phyloP scores from a whole-genome alignment of 2,329 filamentous ascomycete species.

The Colletotrichum tabaci region DNA sequence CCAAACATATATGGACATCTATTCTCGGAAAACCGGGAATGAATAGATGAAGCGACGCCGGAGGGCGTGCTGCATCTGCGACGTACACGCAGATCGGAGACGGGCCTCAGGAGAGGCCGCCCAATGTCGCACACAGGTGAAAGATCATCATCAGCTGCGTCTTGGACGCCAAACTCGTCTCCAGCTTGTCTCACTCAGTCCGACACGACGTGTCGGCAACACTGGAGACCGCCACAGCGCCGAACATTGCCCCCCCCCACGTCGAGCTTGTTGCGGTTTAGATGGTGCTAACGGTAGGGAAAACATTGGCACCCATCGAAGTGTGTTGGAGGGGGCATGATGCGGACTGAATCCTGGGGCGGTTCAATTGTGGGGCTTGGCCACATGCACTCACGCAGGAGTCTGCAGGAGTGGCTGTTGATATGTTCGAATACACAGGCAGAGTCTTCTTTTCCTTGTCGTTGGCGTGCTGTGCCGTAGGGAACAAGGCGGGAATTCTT shows the following conservation, averaged over 20 bases:
- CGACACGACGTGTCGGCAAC: neutral
- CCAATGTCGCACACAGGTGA: slow-evolving; percentile 9
- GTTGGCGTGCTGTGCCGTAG: slow-evolving; percentile 16
- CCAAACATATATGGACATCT: neutral
- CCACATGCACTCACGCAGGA: neutral
- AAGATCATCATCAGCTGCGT: neutral
- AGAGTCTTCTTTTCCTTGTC: neutral
- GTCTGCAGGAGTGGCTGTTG: no score
- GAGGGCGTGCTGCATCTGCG: neutral
- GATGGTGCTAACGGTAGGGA: neutral
- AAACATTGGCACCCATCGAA: slow-evolving; percentile 1
- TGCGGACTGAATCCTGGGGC: slow-evolving; percentile 2
- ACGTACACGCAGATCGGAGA: neutral
- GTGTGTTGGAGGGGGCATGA: slow-evolving; percentile 1
- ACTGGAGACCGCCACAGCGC: neutral
- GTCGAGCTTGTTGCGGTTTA: neutral
- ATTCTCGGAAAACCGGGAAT: neutral
- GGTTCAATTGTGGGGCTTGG: slow-evolving; percentile 19
- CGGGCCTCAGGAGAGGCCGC: neutral
- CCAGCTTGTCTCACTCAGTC: neutral
- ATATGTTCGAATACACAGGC: neutral
- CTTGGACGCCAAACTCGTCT: neutral
- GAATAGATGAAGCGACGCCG: slow-evolving; percentile 8
- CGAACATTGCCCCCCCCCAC: neutral
- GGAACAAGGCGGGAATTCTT: slow-evolving; percentile 27